These are phyloP conservation scores for Petunia secreta DNA, from an alignment of 257 asterid genomes.

Conservation along the genomic window DNA sequence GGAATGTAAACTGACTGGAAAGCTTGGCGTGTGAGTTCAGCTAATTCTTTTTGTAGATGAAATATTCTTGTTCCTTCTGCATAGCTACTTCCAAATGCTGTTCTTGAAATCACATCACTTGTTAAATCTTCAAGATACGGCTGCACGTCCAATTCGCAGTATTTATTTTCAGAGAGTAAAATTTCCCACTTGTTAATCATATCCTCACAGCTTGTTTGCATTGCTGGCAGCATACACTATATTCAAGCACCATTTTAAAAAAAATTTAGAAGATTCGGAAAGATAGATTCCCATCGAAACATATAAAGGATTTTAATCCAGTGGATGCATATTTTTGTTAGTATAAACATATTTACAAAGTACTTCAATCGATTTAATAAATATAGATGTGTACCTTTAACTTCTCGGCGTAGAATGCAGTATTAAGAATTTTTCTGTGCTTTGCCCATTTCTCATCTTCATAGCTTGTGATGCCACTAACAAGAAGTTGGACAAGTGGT, in stretches of 20 bases:
- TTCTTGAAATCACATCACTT: constrained; percentile 46
- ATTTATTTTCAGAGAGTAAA: constrained; percentile 20
- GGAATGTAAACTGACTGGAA: constrained; percentile 54
- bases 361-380: too few relatives aligned
- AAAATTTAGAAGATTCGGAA: too few relatives aligned
- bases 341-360: too few relatives aligned
- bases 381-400: constrained; percentile 47
- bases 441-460: constrained; percentile 68
- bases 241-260: not conserved
- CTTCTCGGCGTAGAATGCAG: constrained; percentile 58
- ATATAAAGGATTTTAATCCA: not conserved
- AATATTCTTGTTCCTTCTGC: constrained; percentile 47
- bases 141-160: constrained; percentile 49
- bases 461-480: constrained; percentile 48
- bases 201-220: constrained; percentile 49
- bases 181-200: constrained; percentile 56
- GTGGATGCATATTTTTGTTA: too few relatives aligned
- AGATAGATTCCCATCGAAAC: not conserved
- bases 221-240: constrained; percentile 58
- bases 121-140: constrained; percentile 49
- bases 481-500: constrained; percentile 52
- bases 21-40: constrained; percentile 52
- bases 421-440: constrained; percentile 59
- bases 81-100: constrained; percentile 51
- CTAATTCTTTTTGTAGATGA: constrained; percentile 55